These are phyloP conservation scores for Deinandra increscens DNA, from an alignment of 129 eudicot genomes.

Conservation along the genomic window DNA sequence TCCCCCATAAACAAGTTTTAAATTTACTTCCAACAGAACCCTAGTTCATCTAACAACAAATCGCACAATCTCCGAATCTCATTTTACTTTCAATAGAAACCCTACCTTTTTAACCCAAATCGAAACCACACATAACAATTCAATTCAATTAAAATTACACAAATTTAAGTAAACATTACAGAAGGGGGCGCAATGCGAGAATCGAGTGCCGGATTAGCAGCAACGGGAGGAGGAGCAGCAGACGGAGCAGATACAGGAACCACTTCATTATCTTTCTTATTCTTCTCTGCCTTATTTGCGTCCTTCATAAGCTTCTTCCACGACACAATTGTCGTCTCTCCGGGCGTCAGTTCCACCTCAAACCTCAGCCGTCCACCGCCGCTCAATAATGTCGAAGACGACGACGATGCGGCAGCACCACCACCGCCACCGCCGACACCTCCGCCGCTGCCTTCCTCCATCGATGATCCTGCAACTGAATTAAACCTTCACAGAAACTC, in stretches of 20 bases:
- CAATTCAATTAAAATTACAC: conserved; percentile 13
- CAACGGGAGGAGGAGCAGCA: conserved; percentile 13
- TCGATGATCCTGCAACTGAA: conserved; percentile 16
- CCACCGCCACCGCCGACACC: conserved; percentile 43
- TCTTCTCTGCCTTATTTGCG: conserved; percentile 40
- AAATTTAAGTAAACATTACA: conserved; percentile 18
- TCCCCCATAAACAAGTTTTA: not conserved
- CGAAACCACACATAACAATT: not conserved
- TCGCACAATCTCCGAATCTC: not conserved
- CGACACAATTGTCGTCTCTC: conserved; percentile 93
- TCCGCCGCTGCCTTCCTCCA: conserved; percentile 49
- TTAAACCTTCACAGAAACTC: conserved; percentile 5
- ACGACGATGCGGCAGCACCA: conserved; percentile 37
- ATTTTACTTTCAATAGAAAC: not conserved
- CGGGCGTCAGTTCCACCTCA: conserved; percentile 72
- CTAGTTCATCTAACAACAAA: conserved; percentile 6
- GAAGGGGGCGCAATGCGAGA: conserved; percentile 46
- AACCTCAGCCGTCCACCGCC: conserved; percentile 79
- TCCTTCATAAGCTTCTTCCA: conserved; percentile 97
- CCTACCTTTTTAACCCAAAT: conserved; percentile 30
- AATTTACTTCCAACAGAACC: not conserved
- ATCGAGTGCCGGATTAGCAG: conserved; percentile 37
- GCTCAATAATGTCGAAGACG: conserved; percentile 38
- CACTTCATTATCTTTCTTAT: conserved; percentile 15
- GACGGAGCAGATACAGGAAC: conserved; percentile 25